phyloP scores from a whole-genome alignment of 345 rosid genomes.

The Excoecaria cochinchinensis region DNA sequence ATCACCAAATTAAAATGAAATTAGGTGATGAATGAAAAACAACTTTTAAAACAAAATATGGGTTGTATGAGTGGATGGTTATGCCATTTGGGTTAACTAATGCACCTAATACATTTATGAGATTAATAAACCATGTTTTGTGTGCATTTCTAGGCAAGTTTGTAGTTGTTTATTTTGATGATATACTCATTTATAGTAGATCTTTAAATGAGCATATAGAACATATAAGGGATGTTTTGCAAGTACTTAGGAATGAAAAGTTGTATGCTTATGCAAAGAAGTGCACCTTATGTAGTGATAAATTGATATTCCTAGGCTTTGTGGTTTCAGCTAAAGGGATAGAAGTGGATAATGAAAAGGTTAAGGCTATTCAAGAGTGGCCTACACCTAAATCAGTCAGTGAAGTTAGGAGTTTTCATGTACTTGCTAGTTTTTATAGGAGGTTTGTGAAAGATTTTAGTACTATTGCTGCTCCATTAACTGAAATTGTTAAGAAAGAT shows the following conservation, averaged over 20 bases:
- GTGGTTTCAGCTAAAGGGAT: too few species aligned
- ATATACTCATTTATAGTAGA: background rate
- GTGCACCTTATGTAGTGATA: background rate
- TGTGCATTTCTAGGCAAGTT: too few species aligned
- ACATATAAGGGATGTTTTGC: background rate
- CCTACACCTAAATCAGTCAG: too few species aligned
- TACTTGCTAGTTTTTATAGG: too few species aligned
- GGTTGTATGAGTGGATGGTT: background rate
- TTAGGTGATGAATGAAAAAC: too few species aligned
- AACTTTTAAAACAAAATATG: too few species aligned
- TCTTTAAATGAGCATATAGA: background rate
- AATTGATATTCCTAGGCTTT: too few species aligned
- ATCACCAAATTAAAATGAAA: too few species aligned
- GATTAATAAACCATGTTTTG: background rate
- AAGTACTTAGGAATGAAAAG: background rate
- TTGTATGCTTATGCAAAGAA: background rate
- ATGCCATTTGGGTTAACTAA: background rate
- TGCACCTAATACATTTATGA: conserved; percentile 4
- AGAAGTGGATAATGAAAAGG: too few species aligned
- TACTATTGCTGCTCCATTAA: background rate
- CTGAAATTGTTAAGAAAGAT: background rate
- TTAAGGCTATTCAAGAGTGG: too few species aligned
- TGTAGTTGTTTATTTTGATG: too few species aligned
- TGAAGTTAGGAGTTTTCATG: too few species aligned
- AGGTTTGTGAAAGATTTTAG: background rate